phyloP scores from a whole-genome alignment of 1,139 yeast species.

The Chernovozyma aurita region DNA sequence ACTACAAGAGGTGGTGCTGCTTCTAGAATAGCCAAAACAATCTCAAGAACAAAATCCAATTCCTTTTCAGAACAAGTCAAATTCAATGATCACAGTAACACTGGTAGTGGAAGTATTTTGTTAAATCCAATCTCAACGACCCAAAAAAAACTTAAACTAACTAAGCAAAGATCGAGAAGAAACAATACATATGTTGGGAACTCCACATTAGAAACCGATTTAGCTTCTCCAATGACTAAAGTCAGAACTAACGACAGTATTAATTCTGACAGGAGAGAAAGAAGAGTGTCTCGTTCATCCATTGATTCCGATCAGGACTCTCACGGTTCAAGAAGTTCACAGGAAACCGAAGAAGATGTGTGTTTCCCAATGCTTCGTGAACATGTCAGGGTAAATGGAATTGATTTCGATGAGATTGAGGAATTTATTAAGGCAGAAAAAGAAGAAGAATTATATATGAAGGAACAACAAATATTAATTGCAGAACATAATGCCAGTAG shows the following conservation, averaged over 20 bases:
- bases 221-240: constrained; percentile 29
- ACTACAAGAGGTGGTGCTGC: constrained; percentile 11
- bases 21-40: constrained; percentile 16
- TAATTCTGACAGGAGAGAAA: constrained; percentile 17
- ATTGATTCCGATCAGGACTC: constrained; percentile 65
- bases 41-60: constrained; percentile 24
- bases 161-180: constrained; percentile 14
- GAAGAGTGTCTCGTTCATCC: constrained; percentile 34
- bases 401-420: constrained; percentile 75
- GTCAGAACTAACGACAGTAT: constrained; percentile 31
- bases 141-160: constrained; percentile 11
- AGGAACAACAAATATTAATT: constrained; percentile 27
- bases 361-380: constrained; percentile 91
- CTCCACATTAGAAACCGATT: constrained; percentile 20
- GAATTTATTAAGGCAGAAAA: constrained; percentile 60
- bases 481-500: constrained; percentile 27
- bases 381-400: constrained; percentile 64
- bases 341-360: constrained; percentile 94
- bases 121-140: constrained; percentile 6
- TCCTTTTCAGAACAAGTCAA: constrained; percentile 22
- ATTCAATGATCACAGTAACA: constrained; percentile 8
- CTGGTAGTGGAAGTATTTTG: constrained; percentile 9
- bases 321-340: constrained; percentile 67
- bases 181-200: constrained; percentile 2
- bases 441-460: constrained; percentile 23